Evolutionary conservation across 2,329 filamentous ascomycete genomes (phyloP).

Genomic region (Trichoderma sp.): DNA sequence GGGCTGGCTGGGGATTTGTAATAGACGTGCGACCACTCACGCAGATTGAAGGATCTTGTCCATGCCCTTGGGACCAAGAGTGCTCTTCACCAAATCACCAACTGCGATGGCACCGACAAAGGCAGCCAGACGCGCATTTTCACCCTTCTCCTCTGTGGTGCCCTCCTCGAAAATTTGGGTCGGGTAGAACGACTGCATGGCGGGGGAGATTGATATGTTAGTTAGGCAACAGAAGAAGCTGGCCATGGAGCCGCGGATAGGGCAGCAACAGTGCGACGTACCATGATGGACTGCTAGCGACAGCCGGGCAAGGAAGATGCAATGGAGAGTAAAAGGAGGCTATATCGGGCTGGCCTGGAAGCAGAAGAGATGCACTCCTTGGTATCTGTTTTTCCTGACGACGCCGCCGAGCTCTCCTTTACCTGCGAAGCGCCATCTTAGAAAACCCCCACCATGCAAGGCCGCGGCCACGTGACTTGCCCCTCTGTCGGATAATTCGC

Average conservation of each 20-base stretch:
- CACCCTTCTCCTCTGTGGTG: slow-evolving; percentile 95
- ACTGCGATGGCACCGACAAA: slow-evolving; percentile 98
- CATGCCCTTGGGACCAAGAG: slow-evolving; percentile 96
- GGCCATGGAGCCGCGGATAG: not conserved
- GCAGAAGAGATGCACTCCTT: slow-evolving; percentile 17
- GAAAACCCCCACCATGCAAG: slow-evolving; percentile 12
- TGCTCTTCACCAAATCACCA: slow-evolving; percentile 95
- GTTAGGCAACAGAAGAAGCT: not conserved
- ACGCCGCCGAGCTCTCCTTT: slow-evolving; percentile 17
- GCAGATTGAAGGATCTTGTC: slow-evolving; percentile 97
- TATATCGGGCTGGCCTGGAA: not conserved
- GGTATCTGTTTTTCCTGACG: slow-evolving; percentile 25
- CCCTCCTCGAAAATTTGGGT: slow-evolving; percentile 98
- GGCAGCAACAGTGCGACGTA: not conserved
- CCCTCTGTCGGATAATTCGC: slow-evolving; percentile 33
- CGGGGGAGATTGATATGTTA: slow-evolving; percentile 13
- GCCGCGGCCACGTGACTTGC: slow-evolving; percentile 40
- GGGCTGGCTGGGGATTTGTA: slow-evolving; percentile 5
- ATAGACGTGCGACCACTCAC: slow-evolving; percentile 54
- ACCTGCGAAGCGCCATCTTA: not conserved
- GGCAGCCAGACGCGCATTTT: slow-evolving; percentile 97
- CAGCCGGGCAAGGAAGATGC: not conserved
- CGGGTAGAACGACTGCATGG: slow-evolving; percentile 65
- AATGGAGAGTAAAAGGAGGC: not conserved
- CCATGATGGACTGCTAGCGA: slow-evolving; percentile 15